Conservation (phyloP, 192 early-diverging fungal genomes). For the Coemansia sp. region DNA sequence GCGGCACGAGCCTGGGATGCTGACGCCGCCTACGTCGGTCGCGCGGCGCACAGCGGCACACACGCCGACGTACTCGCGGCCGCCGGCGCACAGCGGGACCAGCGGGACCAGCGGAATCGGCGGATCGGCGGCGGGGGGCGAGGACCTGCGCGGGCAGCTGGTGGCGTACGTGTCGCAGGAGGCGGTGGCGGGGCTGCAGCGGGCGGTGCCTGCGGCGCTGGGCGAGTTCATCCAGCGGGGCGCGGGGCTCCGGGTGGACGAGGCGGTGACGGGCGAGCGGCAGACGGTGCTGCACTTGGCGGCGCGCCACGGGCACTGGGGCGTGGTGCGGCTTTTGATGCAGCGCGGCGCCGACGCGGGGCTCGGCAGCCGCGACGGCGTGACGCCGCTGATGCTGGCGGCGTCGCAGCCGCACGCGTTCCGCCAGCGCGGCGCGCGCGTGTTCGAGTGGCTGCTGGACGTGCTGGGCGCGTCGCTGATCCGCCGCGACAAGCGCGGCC, state of each 20-base stretch:
- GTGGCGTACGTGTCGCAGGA: neutral
- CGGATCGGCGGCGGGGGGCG: too few relatives aligned
- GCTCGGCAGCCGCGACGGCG: slow-evolving; percentile 13
- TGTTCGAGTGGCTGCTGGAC: slow-evolving; percentile 34
- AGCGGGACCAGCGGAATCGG: neutral
- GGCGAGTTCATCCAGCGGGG: slow-evolving; percentile 10
- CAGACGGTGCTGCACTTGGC: slow-evolving; percentile 24
- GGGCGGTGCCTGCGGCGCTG: slow-evolving; percentile 8
- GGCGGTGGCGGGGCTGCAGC: neutral
- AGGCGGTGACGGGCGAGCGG: slow-evolving; percentile 4
- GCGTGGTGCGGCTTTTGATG: slow-evolving; percentile 31
- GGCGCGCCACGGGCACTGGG: slow-evolving; percentile 29
- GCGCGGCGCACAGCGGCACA: slow-evolving; percentile 2
- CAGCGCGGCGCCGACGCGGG: slow-evolving; percentile 17
- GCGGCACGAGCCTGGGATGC: slow-evolving; percentile 1
- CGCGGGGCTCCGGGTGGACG: slow-evolving; percentile 8
- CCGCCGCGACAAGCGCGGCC: slow-evolving; percentile 29
- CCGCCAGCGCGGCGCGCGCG: slow-evolving; percentile 8
- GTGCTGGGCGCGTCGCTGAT: slow-evolving; percentile 11
- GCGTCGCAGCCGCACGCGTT: slow-evolving; percentile 9
- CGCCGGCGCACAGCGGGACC: neutral
- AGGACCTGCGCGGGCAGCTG: too few relatives aligned
- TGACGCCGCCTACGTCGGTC: slow-evolving; percentile 33
- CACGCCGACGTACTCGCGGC: slow-evolving; percentile 10
- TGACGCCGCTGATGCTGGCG: slow-evolving; percentile 43